Conservation (phyloP, 345 rosid genomes). For the Noccaea caerulescens region DNA sequence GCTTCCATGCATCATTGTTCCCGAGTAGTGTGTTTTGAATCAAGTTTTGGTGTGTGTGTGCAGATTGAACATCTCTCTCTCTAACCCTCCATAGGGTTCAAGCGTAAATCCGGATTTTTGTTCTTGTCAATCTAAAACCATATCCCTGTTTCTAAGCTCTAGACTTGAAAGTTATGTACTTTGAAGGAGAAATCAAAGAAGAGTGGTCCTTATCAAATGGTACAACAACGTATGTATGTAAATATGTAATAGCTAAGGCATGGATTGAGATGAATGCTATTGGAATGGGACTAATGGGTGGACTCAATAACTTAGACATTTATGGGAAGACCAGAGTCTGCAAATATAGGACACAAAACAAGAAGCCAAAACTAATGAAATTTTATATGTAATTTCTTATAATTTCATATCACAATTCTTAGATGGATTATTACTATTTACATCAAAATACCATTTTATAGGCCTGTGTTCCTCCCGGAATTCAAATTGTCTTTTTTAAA, state of each 20-base stretch:
- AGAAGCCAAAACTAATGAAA: constrained; percentile 5
- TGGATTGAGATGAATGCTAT: constrained; percentile 28
- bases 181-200: constrained; percentile 34
- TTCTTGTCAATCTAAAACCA: constrained; percentile 8
- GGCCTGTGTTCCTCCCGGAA: too few species aligned
- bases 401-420: too few species aligned
- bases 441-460: too few species aligned
- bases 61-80: constrained; percentile 18
- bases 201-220: constrained; percentile 36
- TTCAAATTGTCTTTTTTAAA: too few species aligned
- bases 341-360: constrained; percentile 20
- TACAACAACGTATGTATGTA: constrained; percentile 31
- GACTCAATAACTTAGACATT: constrained; percentile 32
- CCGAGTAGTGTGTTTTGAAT: constrained; percentile 25
- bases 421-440: too few species aligned
- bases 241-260: constrained; percentile 18
- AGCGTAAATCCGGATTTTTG: constrained; percentile 28
- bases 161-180: constrained; percentile 31
- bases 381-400: not conserved
- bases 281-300: constrained; percentile 30
- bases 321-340: constrained; percentile 32
- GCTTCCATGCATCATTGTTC: constrained; percentile 25
- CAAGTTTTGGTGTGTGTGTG: constrained; percentile 20
- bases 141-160: constrained; percentile 27
- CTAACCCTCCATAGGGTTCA: constrained; percentile 27